phyloP scores from a whole-genome alignment of 2,329 filamentous ascomycete genomes.

The Coniochaeta ligniaria region DNA sequence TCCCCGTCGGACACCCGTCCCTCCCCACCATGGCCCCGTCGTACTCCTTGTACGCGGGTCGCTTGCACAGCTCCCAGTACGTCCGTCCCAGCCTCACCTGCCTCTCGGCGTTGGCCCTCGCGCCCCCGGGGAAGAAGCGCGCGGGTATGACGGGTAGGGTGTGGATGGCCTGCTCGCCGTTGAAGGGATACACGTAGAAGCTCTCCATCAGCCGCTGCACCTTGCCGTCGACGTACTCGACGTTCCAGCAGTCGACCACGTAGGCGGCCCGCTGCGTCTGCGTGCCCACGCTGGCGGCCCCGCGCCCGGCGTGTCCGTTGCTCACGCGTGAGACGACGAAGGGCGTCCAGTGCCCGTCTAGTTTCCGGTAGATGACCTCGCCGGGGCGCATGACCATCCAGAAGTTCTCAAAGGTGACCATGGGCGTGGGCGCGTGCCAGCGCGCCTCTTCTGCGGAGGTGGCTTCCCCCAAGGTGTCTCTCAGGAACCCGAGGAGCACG shows the following conservation, averaged over 20 bases:
- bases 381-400: slow-evolving; percentile 41
- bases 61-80: slow-evolving; percentile 40
- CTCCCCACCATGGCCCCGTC: slow-evolving; percentile 31
- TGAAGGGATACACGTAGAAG: slow-evolving; percentile 28
- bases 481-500: slow-evolving; percentile 34
- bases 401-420: slow-evolving; percentile 35
- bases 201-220: slow-evolving; percentile 29
- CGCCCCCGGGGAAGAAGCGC: slow-evolving; percentile 29
- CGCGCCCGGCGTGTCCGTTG: not conserved
- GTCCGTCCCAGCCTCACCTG: slow-evolving; percentile 32
- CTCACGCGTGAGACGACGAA: slow-evolving; percentile 30
- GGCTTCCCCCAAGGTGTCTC: slow-evolving; percentile 25
- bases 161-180: slow-evolving; percentile 34
- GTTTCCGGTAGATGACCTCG: slow-evolving; percentile 33
- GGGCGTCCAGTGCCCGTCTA: slow-evolving; percentile 30
- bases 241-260: slow-evolving; percentile 32
- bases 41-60: slow-evolving; percentile 38
- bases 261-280: slow-evolving; percentile 3
- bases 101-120: slow-evolving; percentile 24
- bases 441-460: slow-evolving; percentile 32
- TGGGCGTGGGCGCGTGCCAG: slow-evolving; percentile 27
- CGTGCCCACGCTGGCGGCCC: not conserved
- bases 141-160: slow-evolving; percentile 34
- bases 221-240: slow-evolving; percentile 24
- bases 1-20: slow-evolving; percentile 13